Evolutionary conservation across 1,284 basidiomycete genomes (phyloP), one percentile per base, ranked within the genome.

Genomic region (Ceratobasidium sp.): DNA sequence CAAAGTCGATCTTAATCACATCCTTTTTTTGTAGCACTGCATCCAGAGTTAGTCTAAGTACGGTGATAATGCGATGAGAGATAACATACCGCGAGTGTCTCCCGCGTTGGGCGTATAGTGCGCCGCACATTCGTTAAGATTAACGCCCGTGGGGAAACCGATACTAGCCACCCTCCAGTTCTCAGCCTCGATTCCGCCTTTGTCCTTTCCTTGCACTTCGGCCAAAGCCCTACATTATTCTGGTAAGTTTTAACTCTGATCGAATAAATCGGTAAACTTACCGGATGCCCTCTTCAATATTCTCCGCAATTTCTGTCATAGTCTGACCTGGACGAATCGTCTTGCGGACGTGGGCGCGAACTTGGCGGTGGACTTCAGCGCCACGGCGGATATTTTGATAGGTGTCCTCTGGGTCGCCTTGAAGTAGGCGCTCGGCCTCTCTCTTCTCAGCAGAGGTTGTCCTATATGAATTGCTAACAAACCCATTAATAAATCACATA

Each of bases 91-190:
- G 78, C 87, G 91, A 39, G 91, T 97, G 86, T 99, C 97, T 42
- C 97, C 97, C 0, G 96, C 92, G 85, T 99, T 99, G 13, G 98
- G 98, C 4, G 95, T 94, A 85, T 96, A 99, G 86, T 99, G 98
- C 40, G 98, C 98, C 0, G 98, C 98, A 80, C 95, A 95, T 84
- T 98, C 90, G 86, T 99, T 99, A 81, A 97, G 86, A 85, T 93
- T 97, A 80, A 99, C 87, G 49, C 98, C 98, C 1, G 97, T 99
- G n/a, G 98, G 98, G 87, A 99, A 96, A 20, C 97, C 96, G 83
- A 99, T 89, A 15, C 98, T 95, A 78, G 91, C 63, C 64, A 67
- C 12, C 33, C 40, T 77, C 73, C 73, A 77, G 73, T 77, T 64
- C 23, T 77, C 73, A 18, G 73, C 88, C 80, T 96, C 92, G 79